phyloP scores from a whole-genome alignment of 768 basidiomycete species.

The Clitopilus hobsonii region DNA sequence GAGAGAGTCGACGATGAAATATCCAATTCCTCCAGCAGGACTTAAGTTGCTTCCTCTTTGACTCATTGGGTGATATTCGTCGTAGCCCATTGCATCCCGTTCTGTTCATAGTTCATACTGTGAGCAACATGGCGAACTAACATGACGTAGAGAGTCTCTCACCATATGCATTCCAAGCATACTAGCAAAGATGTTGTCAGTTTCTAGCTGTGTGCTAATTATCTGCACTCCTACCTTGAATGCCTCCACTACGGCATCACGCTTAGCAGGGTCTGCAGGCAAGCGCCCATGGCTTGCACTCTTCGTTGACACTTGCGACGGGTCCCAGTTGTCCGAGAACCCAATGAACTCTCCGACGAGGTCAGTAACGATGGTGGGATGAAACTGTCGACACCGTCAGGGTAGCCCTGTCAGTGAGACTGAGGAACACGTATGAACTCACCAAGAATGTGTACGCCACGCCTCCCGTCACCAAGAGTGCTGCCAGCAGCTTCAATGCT shows the following conservation, averaged over 20 bases:
- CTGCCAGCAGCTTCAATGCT: background rate
- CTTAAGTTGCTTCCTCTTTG: conserved; percentile 76
- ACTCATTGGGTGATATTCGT: conserved; percentile 88
- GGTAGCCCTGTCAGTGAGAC: background rate
- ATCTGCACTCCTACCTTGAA: conserved; percentile 56
- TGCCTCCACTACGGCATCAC: conserved; percentile 69
- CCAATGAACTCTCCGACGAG: conserved; percentile 34
- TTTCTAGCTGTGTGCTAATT: background rate
- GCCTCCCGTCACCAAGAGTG: background rate
- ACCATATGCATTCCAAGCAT: conserved; percentile 89
- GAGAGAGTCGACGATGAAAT: conserved; percentile 83
- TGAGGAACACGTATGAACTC: background rate
- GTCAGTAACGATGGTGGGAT: conserved; percentile 14
- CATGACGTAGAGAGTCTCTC: conserved; percentile 6
- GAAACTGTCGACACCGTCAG: background rate
- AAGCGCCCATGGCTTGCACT: conserved; percentile 19
- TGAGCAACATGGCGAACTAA: conserved; percentile 3
- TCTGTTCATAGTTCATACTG: conserved; percentile 50
- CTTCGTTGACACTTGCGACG: conserved; percentile 6
- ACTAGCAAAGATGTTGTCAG: conserved; percentile 34
- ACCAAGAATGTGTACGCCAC: background rate
- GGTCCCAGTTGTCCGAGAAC: conserved; percentile 33
- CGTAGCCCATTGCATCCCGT: conserved; percentile 84
- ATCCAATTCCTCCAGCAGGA: conserved; percentile 76
- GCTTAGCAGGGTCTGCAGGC: conserved; percentile 54